Conservation (phyloP, 2,329 filamentous ascomycete species). For the Colletotrichum simmondsii region DNA sequence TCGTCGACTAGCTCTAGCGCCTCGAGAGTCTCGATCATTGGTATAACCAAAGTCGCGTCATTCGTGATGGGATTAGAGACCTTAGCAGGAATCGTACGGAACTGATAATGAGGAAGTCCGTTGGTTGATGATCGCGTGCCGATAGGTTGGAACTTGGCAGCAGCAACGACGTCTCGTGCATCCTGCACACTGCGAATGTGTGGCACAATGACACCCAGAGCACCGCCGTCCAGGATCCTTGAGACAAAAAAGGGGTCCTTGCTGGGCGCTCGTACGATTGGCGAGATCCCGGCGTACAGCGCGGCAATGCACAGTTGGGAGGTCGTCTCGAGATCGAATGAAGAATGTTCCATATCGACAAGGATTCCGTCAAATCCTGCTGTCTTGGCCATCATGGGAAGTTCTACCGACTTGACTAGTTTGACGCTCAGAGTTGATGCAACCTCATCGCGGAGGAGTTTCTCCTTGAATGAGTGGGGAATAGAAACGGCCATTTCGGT, state of each 20-base stretch:
- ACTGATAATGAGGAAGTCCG: slow-evolving; percentile 48
- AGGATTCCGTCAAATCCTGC: slow-evolving; percentile 54
- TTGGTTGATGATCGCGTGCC: slow-evolving; percentile 49
- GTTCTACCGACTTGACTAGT: slow-evolving; percentile 46
- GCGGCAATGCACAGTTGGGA: slow-evolving; percentile 51
- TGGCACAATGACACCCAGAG: slow-evolving; percentile 52
- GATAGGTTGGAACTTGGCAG: slow-evolving; percentile 50
- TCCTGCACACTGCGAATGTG: slow-evolving; percentile 51
- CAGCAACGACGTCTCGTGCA: slow-evolving; percentile 46
- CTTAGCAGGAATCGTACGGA: slow-evolving; percentile 44
- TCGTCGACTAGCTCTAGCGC: slow-evolving; percentile 52
- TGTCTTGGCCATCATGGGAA: slow-evolving; percentile 50
- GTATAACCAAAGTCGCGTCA: slow-evolving; percentile 49
- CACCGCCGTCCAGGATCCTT: slow-evolving; percentile 52
- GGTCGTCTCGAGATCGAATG: slow-evolving; percentile 47
- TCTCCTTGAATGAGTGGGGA: slow-evolving; percentile 40
- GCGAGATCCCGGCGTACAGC: slow-evolving; percentile 50
- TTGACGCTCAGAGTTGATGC: slow-evolving; percentile 42
- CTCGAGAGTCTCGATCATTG: slow-evolving; percentile 53
- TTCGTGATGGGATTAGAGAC: slow-evolving; percentile 48
- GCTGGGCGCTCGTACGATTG: slow-evolving; percentile 53
- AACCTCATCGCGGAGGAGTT: slow-evolving; percentile 40
- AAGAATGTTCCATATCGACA: slow-evolving; percentile 57
- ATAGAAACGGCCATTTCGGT: slow-evolving; percentile 37
- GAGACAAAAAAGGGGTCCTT: slow-evolving; percentile 51